These are phyloP conservation scores for Elongisporangium prolatum DNA, from an alignment of 352 stramenopile species.

Conservation along the genomic window DNA sequence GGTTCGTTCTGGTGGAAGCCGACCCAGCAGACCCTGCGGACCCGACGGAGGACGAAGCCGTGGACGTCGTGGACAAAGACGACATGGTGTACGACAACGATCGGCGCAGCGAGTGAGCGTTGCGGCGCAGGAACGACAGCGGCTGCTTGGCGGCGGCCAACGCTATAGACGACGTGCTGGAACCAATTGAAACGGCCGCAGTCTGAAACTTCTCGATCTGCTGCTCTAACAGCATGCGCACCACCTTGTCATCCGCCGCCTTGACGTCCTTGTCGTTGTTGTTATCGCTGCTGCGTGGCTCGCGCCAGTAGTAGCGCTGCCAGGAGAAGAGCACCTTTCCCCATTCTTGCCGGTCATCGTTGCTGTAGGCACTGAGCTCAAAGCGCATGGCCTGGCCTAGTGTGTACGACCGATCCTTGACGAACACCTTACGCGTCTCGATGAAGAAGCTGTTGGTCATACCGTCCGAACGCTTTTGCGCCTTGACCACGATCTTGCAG, in stretches of 20 bases:
- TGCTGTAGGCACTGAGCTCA: constrained; percentile 58
- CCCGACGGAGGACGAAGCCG: constrained; percentile 18
- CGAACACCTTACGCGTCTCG: constrained; percentile 79
- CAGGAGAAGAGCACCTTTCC: constrained; percentile 83
- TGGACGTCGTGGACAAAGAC: constrained; percentile 34
- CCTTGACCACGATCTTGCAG: constrained; percentile 80
- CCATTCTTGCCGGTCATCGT: constrained; percentile 77
- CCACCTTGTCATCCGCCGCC: constrained; percentile 10
- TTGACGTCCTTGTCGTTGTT: constrained; percentile 2
- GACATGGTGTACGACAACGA: constrained; percentile 60
- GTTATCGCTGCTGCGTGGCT: constrained; percentile 26
- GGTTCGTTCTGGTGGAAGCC: constrained; percentile 22
- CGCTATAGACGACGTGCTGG: constrained; percentile 24
- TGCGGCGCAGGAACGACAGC: constrained; percentile 62
- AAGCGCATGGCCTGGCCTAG: constrained; percentile 51
- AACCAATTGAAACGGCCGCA: constrained; percentile 3
- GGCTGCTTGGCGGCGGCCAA: constrained; percentile 68
- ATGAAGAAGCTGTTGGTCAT: constrained; percentile 80
- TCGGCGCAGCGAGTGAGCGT: constrained; percentile 56
- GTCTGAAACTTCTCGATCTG: constrained; percentile 35
- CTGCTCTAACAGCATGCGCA: constrained; percentile 42
- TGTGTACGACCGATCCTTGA: constrained; percentile 83
- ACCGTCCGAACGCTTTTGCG: constrained; percentile 60
- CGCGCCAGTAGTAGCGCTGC: constrained; percentile 86
- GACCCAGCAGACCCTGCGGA: constrained; percentile 6